phyloP scores from a whole-genome alignment of 2,329 filamentous ascomycete genomes.

The Calonectria pauciramosa region DNA sequence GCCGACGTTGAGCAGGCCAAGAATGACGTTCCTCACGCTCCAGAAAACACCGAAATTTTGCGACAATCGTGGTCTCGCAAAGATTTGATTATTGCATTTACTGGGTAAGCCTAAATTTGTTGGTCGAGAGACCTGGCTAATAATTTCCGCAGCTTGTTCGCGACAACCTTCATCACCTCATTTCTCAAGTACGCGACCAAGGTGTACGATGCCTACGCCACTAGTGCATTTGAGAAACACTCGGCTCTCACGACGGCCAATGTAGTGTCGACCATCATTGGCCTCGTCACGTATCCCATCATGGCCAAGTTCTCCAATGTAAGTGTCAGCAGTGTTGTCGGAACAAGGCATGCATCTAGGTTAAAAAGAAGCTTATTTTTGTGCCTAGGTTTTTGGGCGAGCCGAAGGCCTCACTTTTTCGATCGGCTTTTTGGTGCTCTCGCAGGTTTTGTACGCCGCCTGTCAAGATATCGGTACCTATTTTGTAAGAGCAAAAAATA shows the following conservation, averaged over 20 bases:
- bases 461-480: constrained; percentile 67
- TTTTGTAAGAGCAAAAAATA: constrained; percentile 50
- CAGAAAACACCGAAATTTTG: constrained; percentile 38
- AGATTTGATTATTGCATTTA: constrained; percentile 41
- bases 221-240: constrained; percentile 59
- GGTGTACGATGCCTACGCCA: constrained; percentile 50
- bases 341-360: neutral
- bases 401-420: constrained; percentile 64
- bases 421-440: constrained; percentile 51
- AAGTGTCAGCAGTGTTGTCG: neutral
- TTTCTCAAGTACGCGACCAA: constrained; percentile 51
- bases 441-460: constrained; percentile 69
- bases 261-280: constrained; percentile 62
- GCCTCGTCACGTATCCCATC: constrained; percentile 69
- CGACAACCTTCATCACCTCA: constrained; percentile 48
- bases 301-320: constrained; percentile 71
- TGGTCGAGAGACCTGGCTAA: neutral
- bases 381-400: constrained; percentile 63
- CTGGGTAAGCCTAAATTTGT: constrained; percentile 28
- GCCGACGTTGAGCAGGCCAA: constrained; percentile 31
- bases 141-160: constrained; percentile 40
- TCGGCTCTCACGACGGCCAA: constrained; percentile 63
- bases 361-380: neutral
- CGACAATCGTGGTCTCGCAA: constrained; percentile 42
- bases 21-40: neutral